Conservation (phyloP, 352 stramenopile genomes). For the Pythium biforme region DNA sequence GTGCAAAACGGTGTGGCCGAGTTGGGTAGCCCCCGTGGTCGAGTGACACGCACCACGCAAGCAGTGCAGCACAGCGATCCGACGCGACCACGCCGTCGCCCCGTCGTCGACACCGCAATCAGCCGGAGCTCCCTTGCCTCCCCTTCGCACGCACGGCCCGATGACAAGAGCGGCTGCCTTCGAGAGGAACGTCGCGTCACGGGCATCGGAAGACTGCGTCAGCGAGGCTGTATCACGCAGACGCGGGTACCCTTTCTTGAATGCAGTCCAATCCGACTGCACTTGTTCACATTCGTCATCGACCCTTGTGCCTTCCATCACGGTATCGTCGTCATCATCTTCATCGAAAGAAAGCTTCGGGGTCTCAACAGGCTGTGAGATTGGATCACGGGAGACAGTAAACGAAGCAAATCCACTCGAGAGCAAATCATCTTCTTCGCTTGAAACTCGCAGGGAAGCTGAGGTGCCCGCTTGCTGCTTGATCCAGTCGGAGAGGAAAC, state of each 20-base stretch:
- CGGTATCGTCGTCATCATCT: constrained; percentile 7
- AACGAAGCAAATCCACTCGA: constrained; percentile 19
- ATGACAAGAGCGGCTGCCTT: constrained; percentile 20
- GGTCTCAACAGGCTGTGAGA: background rate
- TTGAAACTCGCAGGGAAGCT: background rate
- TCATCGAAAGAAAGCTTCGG: constrained; percentile 13
- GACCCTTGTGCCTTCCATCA: too few species aligned
- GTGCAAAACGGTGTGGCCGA: constrained; percentile 41
- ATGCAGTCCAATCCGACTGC: constrained; percentile 11
- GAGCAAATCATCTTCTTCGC: constrained; percentile 17
- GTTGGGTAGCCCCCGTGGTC: constrained; percentile 29
- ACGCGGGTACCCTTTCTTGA: constrained; percentile 16
- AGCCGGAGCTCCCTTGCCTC: background rate
- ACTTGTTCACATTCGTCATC: background rate
- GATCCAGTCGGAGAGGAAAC: constrained; percentile 12
- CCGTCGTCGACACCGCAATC: too few species aligned
- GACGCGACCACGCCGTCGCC: constrained; percentile 38
- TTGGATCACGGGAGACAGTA: background rate
- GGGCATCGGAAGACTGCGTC: background rate
- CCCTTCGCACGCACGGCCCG: constrained; percentile 8
- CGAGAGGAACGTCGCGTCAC: background rate
- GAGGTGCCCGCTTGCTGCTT: background rate
- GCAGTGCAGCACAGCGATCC: constrained; percentile 54
- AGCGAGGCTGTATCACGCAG: background rate
- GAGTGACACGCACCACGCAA: constrained; percentile 45